A percentile compares a stretch with the other conserved stretches of the same genome.
Conservation (phyloP, 2,329 filamentous ascomycete genomes). For the Alternaria triticimaculans region DNA sequence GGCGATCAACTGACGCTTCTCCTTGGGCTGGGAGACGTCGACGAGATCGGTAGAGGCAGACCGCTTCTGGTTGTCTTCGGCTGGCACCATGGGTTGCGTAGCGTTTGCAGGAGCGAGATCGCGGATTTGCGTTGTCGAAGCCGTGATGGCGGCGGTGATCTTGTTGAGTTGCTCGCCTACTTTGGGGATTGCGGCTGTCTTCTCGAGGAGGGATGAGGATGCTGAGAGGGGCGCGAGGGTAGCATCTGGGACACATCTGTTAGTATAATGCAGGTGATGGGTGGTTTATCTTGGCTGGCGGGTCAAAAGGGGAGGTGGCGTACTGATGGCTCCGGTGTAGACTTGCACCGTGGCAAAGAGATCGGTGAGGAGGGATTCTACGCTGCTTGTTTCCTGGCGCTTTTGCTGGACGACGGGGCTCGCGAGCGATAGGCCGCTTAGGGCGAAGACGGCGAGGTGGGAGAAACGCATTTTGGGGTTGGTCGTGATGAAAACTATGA, state of each 20-base stretch:
- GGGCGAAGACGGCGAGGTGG: conserved; percentile 16
- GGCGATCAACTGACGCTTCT: conserved; percentile 17
- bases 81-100: background rate
- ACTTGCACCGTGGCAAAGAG: conserved; percentile 26
- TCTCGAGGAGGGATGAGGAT: conserved; percentile 22
- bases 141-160: conserved; percentile 20
- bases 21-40: background rate
- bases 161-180: conserved; percentile 23
- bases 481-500: background rate
- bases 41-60: background rate
- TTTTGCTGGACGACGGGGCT: conserved; percentile 12
- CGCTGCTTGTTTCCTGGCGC: conserved; percentile 5
- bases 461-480: conserved; percentile 23
- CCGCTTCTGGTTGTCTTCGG: background rate
- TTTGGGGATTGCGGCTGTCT: conserved; percentile 23
- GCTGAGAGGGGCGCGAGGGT: conserved; percentile 25
- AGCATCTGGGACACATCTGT: conserved; percentile 9
- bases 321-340: conserved; percentile 29
- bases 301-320: background rate
- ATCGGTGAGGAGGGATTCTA: conserved; percentile 19
- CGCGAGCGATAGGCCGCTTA: conserved; percentile 23
- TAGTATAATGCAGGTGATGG: background rate
- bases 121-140: conserved; percentile 16
- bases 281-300: background rate
- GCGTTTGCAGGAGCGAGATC: conserved; percentile 12